Percentiles rank a stretch among this genome's conserved stretches.
Conservation (phyloP, 768 basidiomycete genomes). For the Boletellus sp. region DNA sequence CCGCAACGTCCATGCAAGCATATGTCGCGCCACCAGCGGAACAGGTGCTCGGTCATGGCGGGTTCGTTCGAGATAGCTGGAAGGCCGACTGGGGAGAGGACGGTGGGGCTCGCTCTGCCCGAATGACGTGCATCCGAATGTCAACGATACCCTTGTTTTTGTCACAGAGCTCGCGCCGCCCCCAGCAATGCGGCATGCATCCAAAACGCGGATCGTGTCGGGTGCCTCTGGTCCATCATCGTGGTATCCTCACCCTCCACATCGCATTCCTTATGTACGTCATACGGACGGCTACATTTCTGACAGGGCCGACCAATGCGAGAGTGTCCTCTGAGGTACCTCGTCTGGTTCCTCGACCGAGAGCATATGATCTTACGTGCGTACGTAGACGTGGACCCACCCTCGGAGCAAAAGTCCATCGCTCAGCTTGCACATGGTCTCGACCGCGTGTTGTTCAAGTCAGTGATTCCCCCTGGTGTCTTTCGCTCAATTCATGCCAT, state of each 20-base stretch:
- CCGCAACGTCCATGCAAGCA: neutral
- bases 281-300: slow-evolving; percentile 26
- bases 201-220: slow-evolving; percentile 2
- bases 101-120: slow-evolving; percentile 7
- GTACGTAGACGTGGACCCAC: slow-evolving; percentile 41
- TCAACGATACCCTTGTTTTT: neutral
- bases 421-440: slow-evolving; percentile 64
- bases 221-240: slow-evolving; percentile 1
- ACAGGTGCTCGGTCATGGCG: neutral
- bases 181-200: neutral
- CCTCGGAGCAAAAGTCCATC: slow-evolving; percentile 49
- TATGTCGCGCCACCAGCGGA: neutral
- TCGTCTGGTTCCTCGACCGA: neutral
- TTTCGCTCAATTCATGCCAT: neutral
- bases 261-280: slow-evolving; percentile 24
- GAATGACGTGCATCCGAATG: neutral
- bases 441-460: slow-evolving; percentile 76
- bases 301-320: neutral
- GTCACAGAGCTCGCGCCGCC: slow-evolving; percentile 16
- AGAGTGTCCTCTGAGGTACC: slow-evolving; percentile 19
- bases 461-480: slow-evolving; percentile 24
- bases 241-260: slow-evolving; percentile 18
- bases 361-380: no score
- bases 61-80: slow-evolving; percentile 14
- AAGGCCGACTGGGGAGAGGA: slow-evolving; percentile 21